phyloP scores from a whole-genome alignment of 129 eudicot genomes.

The Silybum marianum region DNA sequence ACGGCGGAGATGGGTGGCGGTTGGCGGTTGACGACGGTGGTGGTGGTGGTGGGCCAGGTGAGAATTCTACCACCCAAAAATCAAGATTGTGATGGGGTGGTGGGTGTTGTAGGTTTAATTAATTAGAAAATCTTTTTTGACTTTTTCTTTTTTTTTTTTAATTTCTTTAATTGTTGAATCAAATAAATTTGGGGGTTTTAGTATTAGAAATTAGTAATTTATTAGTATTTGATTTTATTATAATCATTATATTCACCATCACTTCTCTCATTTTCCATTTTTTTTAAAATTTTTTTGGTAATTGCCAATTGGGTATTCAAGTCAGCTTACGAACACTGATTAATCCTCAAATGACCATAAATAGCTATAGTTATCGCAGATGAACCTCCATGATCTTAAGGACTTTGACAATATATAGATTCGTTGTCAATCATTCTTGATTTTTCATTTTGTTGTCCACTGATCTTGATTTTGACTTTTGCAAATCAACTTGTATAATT shows the following conservation, averaged over 20 bases:
- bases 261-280: conserved; percentile 16
- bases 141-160: neutral
- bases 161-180: conserved; percentile 1
- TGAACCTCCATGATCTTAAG: neutral
- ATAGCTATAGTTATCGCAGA: neutral
- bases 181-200: conserved; percentile 28
- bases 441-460: conserved; percentile 6
- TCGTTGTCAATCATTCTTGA: neutral
- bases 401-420: neutral
- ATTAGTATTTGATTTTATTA: neutral
- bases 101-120: conserved; percentile 1
- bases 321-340: neutral
- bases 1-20: neutral
- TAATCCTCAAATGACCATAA: neutral
- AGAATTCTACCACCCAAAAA: conserved; percentile 9
- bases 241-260: conserved; percentile 1
- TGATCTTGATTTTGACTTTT: conserved; percentile 34
- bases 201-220: conserved; percentile 18
- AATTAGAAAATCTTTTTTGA: conserved; percentile 4
- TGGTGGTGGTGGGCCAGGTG: conserved; percentile 24
- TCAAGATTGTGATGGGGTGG: conserved; percentile 16
- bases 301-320: neutral
- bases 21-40: neutral
- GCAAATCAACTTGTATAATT: conserved; percentile 12
- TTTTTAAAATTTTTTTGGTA: neutral